Base-by-base conservation (phyloP, 2,329 filamentous ascomycete species). In the Shiraia bambusicola region DNA sequence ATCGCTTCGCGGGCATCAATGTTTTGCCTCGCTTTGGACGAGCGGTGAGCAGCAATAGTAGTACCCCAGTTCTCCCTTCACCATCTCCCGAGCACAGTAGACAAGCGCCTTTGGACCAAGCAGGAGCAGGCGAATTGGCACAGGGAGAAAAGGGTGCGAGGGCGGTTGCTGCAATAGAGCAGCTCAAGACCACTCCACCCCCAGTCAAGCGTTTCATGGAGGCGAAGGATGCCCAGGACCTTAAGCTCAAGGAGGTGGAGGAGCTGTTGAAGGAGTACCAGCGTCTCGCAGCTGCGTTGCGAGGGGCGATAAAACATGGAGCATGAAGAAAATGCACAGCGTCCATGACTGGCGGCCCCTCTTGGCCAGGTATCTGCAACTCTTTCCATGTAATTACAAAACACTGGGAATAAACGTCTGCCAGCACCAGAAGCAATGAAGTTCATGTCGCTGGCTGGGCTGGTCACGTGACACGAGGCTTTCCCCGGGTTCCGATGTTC, bases 1-100 rank as follows among this genome's bases (percentile, higher is more conserved):
- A 83, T 31, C 81, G 88, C 37, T 80, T 95, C 37, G 82, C 86
- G 7, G 78, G 83, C 25, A 89, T 93, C 63, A 79, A 80, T 41
- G 79, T 84, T 61, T 85, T 94, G 54, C 82, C 86, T 41, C 84
- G 83, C 1, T 92, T 95, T 56, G 87, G 88, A 1, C 75, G 85
- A 37, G 69, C 73, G 14, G 69, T 74, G 7, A 76, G 58, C 31
- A 64, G 54, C 33, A 55, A 22, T 22, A 22, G 31, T 26, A 66
- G 68, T 8, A 70, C 76, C 16, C 67, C 73, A 15, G 42, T 70
- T 12, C 54, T 71, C 11, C 56, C 69, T 33, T 64, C 74, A 13
- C 62, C 69, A 50, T 69, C 69, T 14, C 22, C 52, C 7, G 62
- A 66, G 40, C 62, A 61, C 39, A 49, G 35, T 34, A 69, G 58